Percentiles rank a stretch among this genome's conserved stretches.
Conservation (phyloP, 495 filamentous ascomycete genomes). For the Cercophora samala region DNA sequence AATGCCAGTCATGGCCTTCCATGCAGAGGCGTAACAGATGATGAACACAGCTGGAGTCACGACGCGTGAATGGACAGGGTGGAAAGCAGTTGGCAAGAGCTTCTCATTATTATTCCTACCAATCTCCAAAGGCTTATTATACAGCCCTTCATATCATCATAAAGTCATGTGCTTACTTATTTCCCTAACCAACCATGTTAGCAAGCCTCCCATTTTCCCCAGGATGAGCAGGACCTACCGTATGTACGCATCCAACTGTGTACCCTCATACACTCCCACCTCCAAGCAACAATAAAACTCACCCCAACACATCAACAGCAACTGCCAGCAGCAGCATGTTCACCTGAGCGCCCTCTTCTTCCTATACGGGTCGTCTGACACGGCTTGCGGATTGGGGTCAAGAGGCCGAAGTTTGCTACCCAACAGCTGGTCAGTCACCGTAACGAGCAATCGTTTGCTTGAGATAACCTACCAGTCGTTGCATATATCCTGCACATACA, state of each 20-base stretch:
- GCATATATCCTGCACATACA: constrained; percentile 18
- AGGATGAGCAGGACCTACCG: neutral
- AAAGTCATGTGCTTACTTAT: neutral
- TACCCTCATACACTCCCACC: neutral
- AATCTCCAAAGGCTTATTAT: neutral
- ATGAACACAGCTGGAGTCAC: neutral
- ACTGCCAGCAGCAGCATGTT: neutral
- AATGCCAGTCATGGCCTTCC: neutral
- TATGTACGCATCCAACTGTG: neutral
- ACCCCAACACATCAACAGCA: neutral
- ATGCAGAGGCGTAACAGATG: neutral
- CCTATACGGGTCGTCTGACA: neutral
- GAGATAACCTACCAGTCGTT: neutral
- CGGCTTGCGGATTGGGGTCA: neutral
- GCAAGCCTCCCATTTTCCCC: neutral
- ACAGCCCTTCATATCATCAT: neutral
- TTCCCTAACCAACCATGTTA: neutral
- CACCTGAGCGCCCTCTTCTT: neutral
- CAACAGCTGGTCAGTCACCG: neutral
- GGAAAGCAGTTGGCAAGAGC: neutral
- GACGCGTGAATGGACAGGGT: no score
- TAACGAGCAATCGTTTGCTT: neutral
- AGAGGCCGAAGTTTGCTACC: neutral
- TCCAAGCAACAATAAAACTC: neutral
- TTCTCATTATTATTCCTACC: neutral